Conservation (phyloP, 164 flowering plant species). For the Liquidambar formosana region DNA sequence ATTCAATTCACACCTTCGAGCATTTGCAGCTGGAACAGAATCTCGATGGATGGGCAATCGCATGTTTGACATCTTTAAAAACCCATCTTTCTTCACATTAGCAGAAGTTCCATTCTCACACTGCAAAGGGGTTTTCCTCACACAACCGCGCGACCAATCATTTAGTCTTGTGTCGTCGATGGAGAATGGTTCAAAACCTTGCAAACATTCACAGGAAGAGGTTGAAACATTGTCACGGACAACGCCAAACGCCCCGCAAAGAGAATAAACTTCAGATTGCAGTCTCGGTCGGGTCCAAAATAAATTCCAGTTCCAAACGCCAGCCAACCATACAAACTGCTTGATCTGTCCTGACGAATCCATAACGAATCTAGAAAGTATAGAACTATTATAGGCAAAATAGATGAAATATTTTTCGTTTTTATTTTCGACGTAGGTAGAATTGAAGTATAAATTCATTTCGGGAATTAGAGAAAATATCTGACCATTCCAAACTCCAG, state of each 20-base stretch:
- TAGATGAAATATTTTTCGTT: constrained; percentile 1
- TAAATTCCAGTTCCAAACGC: neutral
- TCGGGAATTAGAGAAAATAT: neutral
- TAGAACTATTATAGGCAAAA: neutral
- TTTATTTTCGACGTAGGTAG: neutral
- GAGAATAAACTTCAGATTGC: neutral
- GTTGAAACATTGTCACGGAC: neutral
- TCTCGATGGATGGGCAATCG: neutral
- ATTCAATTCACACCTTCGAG: neutral
- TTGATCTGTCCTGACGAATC: neutral
- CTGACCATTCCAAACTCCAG: constrained; percentile 1
- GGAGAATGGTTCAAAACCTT: neutral
- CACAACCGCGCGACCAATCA: neutral
- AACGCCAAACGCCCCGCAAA: neutral
- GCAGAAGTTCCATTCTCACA: neutral
- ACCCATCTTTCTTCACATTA: neutral
- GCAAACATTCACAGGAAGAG: neutral
- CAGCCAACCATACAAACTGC: neutral
- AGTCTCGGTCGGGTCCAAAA: neutral
- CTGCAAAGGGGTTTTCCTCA: constrained; percentile 3
- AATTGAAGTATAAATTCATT: neutral
- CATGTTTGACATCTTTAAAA: neutral
- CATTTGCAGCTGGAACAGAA: neutral
- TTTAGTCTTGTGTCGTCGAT: neutral
- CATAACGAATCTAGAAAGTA: neutral